Conservation (phyloP, 345 rosid species). For the Conringia planisiliqua region DNA sequence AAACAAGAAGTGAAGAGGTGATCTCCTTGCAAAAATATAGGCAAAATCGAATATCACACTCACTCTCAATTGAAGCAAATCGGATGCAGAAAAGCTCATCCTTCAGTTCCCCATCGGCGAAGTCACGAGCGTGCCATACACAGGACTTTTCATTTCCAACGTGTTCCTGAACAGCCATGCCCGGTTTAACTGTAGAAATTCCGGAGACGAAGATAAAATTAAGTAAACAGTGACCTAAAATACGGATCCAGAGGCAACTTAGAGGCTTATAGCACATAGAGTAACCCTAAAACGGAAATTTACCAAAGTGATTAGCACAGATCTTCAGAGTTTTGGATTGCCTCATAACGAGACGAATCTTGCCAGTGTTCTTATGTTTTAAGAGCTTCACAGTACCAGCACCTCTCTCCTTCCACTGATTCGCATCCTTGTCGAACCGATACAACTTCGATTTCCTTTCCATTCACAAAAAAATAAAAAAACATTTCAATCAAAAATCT, state of each 20-base stretch:
- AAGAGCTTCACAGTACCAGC: conserved; percentile 85
- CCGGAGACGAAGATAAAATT: not conserved
- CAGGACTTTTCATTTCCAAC: conserved; percentile 75
- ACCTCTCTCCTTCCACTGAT: conserved; percentile 97
- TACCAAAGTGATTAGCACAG: conserved; percentile 94
- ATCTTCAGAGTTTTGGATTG: conserved; percentile 95
- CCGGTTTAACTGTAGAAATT: conserved; percentile 41
- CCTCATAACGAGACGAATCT: conserved; percentile 87
- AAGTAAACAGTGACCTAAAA: not conserved
- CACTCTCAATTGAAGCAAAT: conserved; percentile 37
- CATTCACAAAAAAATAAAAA: conserved; percentile 1
- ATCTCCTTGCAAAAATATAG: not conserved
- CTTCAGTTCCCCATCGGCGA: conserved; percentile 62
- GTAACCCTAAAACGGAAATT: not conserved
- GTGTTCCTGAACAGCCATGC: conserved; percentile 62
- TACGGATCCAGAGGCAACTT: not conserved
- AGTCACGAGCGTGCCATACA: conserved; percentile 73
- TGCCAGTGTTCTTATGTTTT: conserved; percentile 74
- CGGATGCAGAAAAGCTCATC: conserved; percentile 41
- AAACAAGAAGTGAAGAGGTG: not conserved
- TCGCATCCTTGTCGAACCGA: conserved; percentile 81
- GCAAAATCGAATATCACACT: not conserved
- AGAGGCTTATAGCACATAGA: not conserved
- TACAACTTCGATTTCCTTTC: conserved; percentile 84
- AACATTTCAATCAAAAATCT: not conserved